Conservation (phyloP, 192 early-diverging fungal genomes). For the Chytriomyces sp. region DNA sequence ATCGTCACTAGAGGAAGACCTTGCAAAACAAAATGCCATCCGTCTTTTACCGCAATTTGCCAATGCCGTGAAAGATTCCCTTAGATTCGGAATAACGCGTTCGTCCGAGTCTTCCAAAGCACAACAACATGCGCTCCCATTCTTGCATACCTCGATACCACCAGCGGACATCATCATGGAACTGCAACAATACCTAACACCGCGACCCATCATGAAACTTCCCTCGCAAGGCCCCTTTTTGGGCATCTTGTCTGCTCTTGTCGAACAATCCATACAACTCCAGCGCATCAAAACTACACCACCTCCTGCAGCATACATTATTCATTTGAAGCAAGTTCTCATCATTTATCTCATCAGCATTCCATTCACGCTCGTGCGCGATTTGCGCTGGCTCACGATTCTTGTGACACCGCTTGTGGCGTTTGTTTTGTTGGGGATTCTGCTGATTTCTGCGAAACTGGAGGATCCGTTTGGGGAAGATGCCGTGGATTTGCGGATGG, state of each 20-base stretch:
- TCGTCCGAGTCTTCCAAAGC: constrained; percentile 27
- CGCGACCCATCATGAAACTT: constrained; percentile 72
- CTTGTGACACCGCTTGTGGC: constrained; percentile 68
- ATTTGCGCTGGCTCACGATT: constrained; percentile 60
- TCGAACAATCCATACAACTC: background rate
- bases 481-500: background rate
- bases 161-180: constrained; percentile 25
- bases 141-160: background rate
- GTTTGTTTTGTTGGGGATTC: constrained; percentile 79
- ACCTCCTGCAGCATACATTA: constrained; percentile 70
- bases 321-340: constrained; percentile 82
- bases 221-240: constrained; percentile 50
- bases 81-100: constrained; percentile 49
- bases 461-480: constrained; percentile 81
- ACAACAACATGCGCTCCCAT: constrained; percentile 38
- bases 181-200: constrained; percentile 33
- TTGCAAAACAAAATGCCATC: constrained; percentile 50
- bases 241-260: constrained; percentile 71
- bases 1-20: constrained; percentile 51
- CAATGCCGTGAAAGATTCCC: constrained; percentile 78
- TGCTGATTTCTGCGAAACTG: constrained; percentile 82
- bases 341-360: constrained; percentile 73
- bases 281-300: constrained; percentile 12
- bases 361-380: constrained; percentile 78
- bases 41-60: constrained; percentile 77